Percentiles rank a stretch among this genome's conserved stretches.
phyloP scores from a whole-genome alignment of 192 early-diverging fungal genomes.

The Phycomyces nitens region DNA sequence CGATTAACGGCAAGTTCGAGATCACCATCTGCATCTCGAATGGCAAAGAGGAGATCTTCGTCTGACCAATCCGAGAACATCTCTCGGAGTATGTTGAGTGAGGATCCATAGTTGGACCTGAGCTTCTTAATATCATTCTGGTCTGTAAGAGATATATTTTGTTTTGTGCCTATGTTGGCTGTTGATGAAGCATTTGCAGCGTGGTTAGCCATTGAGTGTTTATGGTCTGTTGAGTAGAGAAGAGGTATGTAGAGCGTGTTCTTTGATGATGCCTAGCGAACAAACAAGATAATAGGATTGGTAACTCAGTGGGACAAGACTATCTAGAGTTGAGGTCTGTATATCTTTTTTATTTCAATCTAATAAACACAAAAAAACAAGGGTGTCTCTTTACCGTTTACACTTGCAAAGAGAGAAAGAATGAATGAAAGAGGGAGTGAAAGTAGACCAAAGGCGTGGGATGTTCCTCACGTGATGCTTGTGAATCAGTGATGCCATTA shows the following conservation, averaged over 20 bases:
- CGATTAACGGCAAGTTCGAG: slow-evolving; percentile 76
- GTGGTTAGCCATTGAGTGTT: background rate
- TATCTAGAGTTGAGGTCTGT: background rate
- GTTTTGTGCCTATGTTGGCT: slow-evolving; percentile 7
- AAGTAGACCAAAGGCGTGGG: background rate
- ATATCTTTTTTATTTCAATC: background rate
- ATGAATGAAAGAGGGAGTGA: background rate
- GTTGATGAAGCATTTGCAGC: background rate
- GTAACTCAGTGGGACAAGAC: background rate
- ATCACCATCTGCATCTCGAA: slow-evolving; percentile 88
- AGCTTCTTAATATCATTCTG: slow-evolving; percentile 60
- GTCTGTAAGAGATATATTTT: slow-evolving; percentile 13
- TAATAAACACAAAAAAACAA: no score
- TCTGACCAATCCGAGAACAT: slow-evolving; percentile 87
- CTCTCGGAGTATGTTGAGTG: slow-evolving; percentile 64
- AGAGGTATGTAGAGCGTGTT: no score
- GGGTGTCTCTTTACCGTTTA: background rate
- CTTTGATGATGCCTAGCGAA: no score
- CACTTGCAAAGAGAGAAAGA: background rate
- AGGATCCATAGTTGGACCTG: slow-evolving; percentile 59
- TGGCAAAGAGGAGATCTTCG: slow-evolving; percentile 79
- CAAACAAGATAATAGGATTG: no score
- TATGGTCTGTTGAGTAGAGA: background rate
- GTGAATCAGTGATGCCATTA: background rate
- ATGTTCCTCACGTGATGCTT: slow-evolving; percentile 1